phyloP scores from a whole-genome alignment of 78 protist genomes.

The Dictyostelium brefeldianum region DNA sequence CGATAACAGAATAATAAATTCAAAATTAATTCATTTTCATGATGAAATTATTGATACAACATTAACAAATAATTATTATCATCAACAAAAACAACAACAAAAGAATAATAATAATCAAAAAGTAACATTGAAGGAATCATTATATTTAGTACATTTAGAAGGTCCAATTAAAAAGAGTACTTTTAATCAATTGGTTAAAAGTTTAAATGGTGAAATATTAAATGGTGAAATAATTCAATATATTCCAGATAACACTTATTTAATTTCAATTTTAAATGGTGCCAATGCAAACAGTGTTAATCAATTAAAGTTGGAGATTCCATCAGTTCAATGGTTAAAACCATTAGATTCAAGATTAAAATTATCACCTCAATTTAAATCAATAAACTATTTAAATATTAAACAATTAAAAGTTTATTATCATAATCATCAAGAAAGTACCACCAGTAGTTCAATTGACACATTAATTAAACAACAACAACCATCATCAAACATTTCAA shows the following conservation, averaged over 20 bases:
- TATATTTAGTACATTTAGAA: neutral
- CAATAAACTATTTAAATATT: neutral
- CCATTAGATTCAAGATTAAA: conserved; percentile 18
- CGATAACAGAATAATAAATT: neutral
- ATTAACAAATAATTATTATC: neutral
- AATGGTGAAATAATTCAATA: conserved; percentile 27
- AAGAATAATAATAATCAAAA: neutral
- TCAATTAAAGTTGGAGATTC: neutral
- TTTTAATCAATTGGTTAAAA: neutral
- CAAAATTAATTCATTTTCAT: conserved; percentile 21
- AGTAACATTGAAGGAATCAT: neutral
- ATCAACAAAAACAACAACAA: neutral
- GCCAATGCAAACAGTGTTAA: neutral
- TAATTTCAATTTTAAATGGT: neutral
- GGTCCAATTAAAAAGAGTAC: neutral
- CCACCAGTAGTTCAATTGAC: no score
- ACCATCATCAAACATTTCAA: neutral
- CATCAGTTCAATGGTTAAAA: conserved; percentile 33
- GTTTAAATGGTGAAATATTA: neutral
- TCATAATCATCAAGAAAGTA: neutral
- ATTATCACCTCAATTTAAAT: neutral
- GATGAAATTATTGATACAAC: conserved; percentile 5
- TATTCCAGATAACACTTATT: conserved; percentile 30
- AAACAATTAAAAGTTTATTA: conserved; percentile 5
- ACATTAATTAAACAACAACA: no score